Base-by-base conservation (phyloP, 1,284 basidiomycete species). In the Marasmius sp. region DNA sequence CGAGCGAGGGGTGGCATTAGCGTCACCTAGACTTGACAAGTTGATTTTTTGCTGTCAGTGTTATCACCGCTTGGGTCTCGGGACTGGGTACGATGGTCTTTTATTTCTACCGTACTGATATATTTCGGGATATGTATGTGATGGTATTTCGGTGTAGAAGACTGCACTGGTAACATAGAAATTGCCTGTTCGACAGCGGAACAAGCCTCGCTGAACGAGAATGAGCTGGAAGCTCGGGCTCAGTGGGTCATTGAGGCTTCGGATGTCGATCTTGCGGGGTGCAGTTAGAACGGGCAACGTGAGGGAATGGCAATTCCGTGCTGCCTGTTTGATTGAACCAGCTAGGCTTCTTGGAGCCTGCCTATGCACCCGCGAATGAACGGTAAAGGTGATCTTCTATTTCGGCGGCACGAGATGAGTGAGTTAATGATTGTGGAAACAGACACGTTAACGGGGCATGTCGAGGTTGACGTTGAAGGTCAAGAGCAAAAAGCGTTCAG, bases 101-200 rank as follows among this genome's bases (percentile, higher is more conserved):
- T 2, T 27, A 5, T 27, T 27, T 27, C 27, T 27, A 27, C 27
- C 5, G 2, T 27, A 5, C 27, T 27, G 27, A 27, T 27, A 27
- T 27, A 27, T 27, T 27, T 27, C 27, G 27, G 27, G 27, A 27
- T 27, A 27, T 2, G 27, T 27, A 27, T 27, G 27, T 27, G 27
- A 27, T 27, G 27, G 27, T 27, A 27, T 27, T 27, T 27, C 27
- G 27, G 27, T 27, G 27, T 27, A 27, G 27, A 27, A 27, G 27
- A 27, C 27, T 27, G 5, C 14, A 9, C 41, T 18, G 18, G 22
- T 16, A 16, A 16, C 34, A 11, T 37, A 37, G 27, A 37, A 22
- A 6, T 16, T 8, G 53, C 10, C 72, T 86, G 77, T 86, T 70
- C 78, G 85, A 86, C 85, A 86, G 75, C 84, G 78, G 85, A 86